Conservation (phyloP, 768 basidiomycete species). For the Leccinum truebloodii region DNA sequence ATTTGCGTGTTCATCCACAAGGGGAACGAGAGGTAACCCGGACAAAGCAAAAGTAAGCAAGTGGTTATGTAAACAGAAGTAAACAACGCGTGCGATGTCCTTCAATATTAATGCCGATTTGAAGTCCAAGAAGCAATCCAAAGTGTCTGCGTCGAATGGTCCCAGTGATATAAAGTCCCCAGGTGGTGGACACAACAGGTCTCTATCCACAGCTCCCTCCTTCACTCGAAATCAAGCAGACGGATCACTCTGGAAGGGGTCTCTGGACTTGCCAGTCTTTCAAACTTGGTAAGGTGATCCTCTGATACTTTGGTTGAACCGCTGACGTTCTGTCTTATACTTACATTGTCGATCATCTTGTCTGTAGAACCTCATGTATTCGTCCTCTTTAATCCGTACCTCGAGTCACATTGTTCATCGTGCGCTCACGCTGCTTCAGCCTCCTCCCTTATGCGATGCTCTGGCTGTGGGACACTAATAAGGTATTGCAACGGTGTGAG, state of each 20-base stretch:
- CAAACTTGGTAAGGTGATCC: constrained; percentile 38
- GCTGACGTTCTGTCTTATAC: neutral
- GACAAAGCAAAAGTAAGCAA: too few species aligned
- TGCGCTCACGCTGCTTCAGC: constrained; percentile 50
- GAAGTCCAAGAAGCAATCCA: constrained; percentile 32
- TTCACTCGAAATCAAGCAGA: constrained; percentile 40
- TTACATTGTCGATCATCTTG: constrained; percentile 61
- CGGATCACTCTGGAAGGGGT: constrained; percentile 44
- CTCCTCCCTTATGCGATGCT: constrained; percentile 64
- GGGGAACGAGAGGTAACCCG: too few species aligned
- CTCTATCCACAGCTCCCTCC: constrained; percentile 39
- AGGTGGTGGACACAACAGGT: constrained; percentile 14
- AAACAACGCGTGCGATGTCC: constrained; percentile 4
- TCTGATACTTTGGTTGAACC: neutral
- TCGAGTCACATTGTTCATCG: constrained; percentile 67
- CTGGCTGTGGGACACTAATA: constrained; percentile 64
- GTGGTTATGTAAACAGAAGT: constrained; percentile 8
- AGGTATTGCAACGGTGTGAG: constrained; percentile 78
- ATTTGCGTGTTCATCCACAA: too few species aligned
- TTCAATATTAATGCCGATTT: constrained; percentile 26
- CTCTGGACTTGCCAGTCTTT: constrained; percentile 41
- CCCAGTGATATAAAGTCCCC: constrained; percentile 25
- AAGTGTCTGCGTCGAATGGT: constrained; percentile 32
- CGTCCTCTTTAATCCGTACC: constrained; percentile 61
- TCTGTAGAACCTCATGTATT: constrained; percentile 58